Conservation (phyloP, 164 flowering plant species). For the Magnolia officinalis region DNA sequence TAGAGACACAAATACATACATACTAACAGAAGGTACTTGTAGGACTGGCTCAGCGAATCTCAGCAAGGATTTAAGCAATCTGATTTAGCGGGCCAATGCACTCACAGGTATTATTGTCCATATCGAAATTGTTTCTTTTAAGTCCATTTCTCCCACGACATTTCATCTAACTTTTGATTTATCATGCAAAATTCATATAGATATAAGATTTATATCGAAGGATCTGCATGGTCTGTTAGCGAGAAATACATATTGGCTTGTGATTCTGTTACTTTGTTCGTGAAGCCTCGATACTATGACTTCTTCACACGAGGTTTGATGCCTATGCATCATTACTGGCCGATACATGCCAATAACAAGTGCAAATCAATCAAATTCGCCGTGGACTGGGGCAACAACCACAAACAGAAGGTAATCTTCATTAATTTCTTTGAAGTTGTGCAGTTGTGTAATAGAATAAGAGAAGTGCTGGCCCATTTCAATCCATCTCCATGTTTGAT, state of each 20-base stretch:
- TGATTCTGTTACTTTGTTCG: slow-evolving; percentile 42
- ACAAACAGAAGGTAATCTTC: slow-evolving; percentile 37
- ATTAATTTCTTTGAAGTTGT: neutral
- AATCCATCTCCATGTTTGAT: neutral
- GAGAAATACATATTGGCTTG: slow-evolving; percentile 69
- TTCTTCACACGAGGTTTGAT: slow-evolving; percentile 54
- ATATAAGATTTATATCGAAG: slow-evolving; percentile 65
- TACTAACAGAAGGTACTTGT: slow-evolving; percentile 1
- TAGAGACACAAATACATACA: neutral
- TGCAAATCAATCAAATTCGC: slow-evolving; percentile 61
- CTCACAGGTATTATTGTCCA: slow-evolving; percentile 32
- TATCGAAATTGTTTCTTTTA: neutral
- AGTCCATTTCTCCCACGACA: neutral
- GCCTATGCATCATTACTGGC: slow-evolving; percentile 72
- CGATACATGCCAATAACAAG: slow-evolving; percentile 31
- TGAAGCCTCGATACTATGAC: slow-evolving; percentile 52
- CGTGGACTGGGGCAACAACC: slow-evolving; percentile 67
- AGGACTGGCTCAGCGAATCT: slow-evolving; percentile 53
- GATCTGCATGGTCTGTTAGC: slow-evolving; percentile 75
- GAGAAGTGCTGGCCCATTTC: neutral
- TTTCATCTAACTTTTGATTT: neutral
- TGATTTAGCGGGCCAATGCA: slow-evolving; percentile 52
- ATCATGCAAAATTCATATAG: slow-evolving; percentile 17
- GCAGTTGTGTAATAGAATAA: neutral
- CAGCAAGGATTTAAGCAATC: slow-evolving; percentile 36